A percentile compares a stretch with the other conserved stretches of the same genome.
Evolutionary conservation across 495 filamentous ascomycete species (phyloP).

Genomic region (Pyronema domesticum): DNA sequence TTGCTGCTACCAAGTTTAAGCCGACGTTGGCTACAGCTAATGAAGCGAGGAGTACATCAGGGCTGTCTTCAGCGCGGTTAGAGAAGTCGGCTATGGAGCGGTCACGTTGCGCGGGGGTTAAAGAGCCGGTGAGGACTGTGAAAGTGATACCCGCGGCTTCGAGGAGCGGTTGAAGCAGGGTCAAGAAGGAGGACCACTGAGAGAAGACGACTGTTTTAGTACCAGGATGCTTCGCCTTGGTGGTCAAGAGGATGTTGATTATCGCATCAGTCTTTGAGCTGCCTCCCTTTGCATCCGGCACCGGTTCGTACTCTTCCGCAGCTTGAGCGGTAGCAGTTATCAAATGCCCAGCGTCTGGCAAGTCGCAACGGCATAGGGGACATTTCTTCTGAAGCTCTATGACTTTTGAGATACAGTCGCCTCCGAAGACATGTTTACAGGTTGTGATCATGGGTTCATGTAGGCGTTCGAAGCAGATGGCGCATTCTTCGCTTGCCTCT

Average conservation of each 20-base stretch:
- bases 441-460: constrained; percentile 61
- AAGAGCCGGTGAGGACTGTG: constrained; percentile 67
- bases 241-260: constrained; percentile 57
- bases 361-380: constrained; percentile 67
- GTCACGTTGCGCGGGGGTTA: constrained; percentile 53
- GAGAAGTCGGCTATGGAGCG: constrained; percentile 42
- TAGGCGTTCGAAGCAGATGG: constrained; percentile 62
- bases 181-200: constrained; percentile 82
- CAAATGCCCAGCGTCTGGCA: constrained; percentile 38
- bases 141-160: constrained; percentile 44
- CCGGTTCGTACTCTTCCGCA: constrained; percentile 27
- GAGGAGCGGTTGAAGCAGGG: constrained; percentile 58
- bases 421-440: constrained; percentile 72
- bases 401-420: constrained; percentile 50
- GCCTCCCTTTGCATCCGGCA: constrained; percentile 18
- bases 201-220: constrained; percentile 82
- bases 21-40: constrained; percentile 77
- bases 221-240: constrained; percentile 39
- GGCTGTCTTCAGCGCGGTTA: too few species aligned
- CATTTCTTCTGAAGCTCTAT: constrained; percentile 69
- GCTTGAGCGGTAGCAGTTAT: constrained; percentile 44
- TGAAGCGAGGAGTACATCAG: constrained; percentile 64
- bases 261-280: constrained; percentile 71
- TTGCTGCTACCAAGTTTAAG: constrained; percentile 73
- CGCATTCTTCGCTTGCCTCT: constrained; percentile 66